These are phyloP conservation scores for Suillus placidus DNA, from an alignment of 768 basidiomycete genomes.

Conservation along the genomic window DNA sequence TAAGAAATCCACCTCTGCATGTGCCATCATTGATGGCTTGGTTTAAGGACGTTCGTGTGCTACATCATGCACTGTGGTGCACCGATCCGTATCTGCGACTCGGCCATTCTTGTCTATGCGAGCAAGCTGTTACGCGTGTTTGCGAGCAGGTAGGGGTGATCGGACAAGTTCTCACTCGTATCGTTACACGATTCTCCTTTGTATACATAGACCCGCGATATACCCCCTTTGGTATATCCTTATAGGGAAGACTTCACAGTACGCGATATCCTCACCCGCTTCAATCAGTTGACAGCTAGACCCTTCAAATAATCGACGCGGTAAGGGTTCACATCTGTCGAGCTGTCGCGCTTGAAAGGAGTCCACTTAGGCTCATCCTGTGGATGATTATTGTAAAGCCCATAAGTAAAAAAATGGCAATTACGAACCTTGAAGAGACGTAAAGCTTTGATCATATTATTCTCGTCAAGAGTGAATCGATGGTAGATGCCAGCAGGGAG, in stretches of 20 bases:
- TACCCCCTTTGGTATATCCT: not conserved
- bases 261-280: not conserved
- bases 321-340: conserved; percentile 67
- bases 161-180: too few species aligned
- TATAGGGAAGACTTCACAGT: not conserved
- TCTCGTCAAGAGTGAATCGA: conserved; percentile 86
- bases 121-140: too few species aligned
- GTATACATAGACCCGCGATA: not conserved
- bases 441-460: conserved; percentile 72
- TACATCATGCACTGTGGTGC: too few species aligned
- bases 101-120: too few species aligned
- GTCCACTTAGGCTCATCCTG: conserved; percentile 94
- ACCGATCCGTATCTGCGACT: too few species aligned
- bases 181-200: not conserved
- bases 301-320: conserved; percentile 62
- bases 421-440: conserved; percentile 77
- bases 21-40: too few species aligned
- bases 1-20: too few species aligned
- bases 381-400: conserved; percentile 2
- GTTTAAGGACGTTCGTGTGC: too few species aligned
- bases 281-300: conserved; percentile 40
- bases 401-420: not conserved
- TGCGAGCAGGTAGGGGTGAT: too few species aligned
- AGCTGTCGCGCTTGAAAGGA: conserved; percentile 64
- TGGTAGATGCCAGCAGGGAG: conserved; percentile 93